Base-by-base conservation (phyloP, 495 filamentous ascomycete species). In the Pyrenopolyporus hunteri region DNA sequence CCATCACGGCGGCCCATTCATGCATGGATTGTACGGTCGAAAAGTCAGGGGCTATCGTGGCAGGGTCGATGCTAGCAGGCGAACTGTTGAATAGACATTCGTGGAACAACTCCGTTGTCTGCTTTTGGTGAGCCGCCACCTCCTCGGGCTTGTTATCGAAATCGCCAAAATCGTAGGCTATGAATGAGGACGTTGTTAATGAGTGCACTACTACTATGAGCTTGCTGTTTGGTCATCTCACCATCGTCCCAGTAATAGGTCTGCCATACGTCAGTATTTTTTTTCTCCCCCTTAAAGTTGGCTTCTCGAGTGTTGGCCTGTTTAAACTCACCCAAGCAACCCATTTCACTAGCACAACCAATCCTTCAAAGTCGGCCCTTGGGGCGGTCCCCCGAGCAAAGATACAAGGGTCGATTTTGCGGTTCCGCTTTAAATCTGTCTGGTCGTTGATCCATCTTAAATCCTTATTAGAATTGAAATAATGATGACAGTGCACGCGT, bases 171-270 rank as follows among this genome's bases (percentile, higher is more conserved):
- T 51, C 56, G 20, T 51, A 26, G 25, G 56, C 56, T 59, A 13
- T 44, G 17, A 25, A 26, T 50, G 5, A 51, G 36, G 10, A 8
- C n/a, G n/a, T n/a, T n/a, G n/a, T n/a, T 22, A 7, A 22, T 35
- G 13, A n/a, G n/a, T n/a, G n/a, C n/a, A n/a, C n/a, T 35, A 11
- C 14, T 9, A 44, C 1, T 26, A 50, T 6, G 25, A 7, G n/a
- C n/a, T n/a, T n/a, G n/a, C 4, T 1, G 2, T n/a, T 22, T 22
- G 22, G 3, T 9, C 16, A 35, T 48, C 36, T 23, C 6, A 51
- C 55, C 46, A 26, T 44, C 36, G 5, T 59, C 55, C 55, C 55
- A 51, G n/a, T 51, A 59, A 51, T 36, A 50, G n/a, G 42, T 26
- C 45, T 36, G 36, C 10, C n/a, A n/a, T n/a, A 48, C 16, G 1